phyloP scores from a whole-genome alignment of 371 early-diverging fungal species.

The Saksenaea oblongispora region DNA sequence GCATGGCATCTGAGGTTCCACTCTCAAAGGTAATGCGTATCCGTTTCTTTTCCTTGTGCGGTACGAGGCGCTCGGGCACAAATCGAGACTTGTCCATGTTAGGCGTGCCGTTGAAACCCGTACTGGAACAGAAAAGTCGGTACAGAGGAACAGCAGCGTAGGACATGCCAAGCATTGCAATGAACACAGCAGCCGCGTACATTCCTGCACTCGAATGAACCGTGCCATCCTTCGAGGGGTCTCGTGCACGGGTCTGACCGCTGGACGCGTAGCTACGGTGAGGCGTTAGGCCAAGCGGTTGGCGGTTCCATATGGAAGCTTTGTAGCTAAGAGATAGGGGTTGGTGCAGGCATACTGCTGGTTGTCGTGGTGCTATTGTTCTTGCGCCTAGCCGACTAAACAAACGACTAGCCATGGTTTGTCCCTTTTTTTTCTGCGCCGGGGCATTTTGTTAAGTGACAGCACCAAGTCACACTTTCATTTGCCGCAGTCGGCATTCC shows the following conservation, averaged over 20 bases:
- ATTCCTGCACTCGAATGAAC: constrained; percentile 44
- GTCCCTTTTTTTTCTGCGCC: not conserved
- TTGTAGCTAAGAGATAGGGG: not conserved
- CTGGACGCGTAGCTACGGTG: not conserved
- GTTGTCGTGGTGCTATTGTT: not conserved
- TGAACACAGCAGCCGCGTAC: constrained; percentile 83
- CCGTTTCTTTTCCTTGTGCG: constrained; percentile 56
- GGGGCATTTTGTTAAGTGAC: not conserved
- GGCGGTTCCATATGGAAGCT: not conserved
- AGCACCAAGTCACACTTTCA: not conserved
- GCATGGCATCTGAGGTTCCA: constrained; percentile 77
- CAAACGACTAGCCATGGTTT: constrained; percentile 4
- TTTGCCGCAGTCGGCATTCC: not conserved
- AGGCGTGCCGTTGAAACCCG: constrained; percentile 91
- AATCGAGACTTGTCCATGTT: constrained; percentile 61
- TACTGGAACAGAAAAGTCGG: constrained; percentile 90
- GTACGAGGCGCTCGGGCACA: constrained; percentile 61
- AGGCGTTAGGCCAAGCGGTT: not conserved
- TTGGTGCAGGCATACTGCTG: not conserved
- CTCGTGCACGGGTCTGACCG: not conserved
- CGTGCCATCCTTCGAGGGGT: constrained; percentile 24
- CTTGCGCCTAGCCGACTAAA: constrained; percentile 1
- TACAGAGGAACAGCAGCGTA: constrained; percentile 98
- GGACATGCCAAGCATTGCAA: constrained; percentile 84
- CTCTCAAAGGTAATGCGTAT: constrained; percentile 87